Evolutionary conservation across 176 grass and related monocot genomes (phyloP).

Genomic region (Musa acuminata): DNA sequence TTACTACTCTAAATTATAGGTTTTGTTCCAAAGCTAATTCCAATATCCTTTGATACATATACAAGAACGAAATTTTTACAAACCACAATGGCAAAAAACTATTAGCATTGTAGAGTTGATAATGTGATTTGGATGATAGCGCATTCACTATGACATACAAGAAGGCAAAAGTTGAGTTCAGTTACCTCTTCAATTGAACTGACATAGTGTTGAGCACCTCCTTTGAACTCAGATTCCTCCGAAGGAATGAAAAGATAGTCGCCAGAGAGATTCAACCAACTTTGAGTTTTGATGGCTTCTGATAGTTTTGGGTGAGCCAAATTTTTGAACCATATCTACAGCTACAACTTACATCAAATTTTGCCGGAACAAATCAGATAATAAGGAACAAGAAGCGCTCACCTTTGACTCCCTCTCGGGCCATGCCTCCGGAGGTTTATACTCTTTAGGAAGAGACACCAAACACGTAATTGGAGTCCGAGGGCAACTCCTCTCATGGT

Average conservation of each 20-base stretch:
- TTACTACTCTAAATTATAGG: neutral
- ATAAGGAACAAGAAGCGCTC: neutral
- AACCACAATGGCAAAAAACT: neutral
- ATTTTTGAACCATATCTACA: conserved; percentile 75
- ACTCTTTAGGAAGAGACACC: conserved; percentile 68
- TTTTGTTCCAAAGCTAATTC: neutral
- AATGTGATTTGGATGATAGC: neutral
- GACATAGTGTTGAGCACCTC: conserved; percentile 58
- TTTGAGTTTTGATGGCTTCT: conserved; percentile 51
- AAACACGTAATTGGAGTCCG: conserved; percentile 60
- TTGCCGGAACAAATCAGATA: neutral
- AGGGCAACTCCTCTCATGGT: conserved; percentile 79
- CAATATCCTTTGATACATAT: neutral
- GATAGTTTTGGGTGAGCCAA: conserved; percentile 66
- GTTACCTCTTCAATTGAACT: conserved; percentile 76
- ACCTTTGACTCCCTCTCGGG: conserved; percentile 77
- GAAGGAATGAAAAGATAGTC: conserved; percentile 57
- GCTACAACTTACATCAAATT: conserved; percentile 12
- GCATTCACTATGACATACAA: neutral
- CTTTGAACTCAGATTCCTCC: conserved; percentile 70
- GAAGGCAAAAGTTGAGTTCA: neutral
- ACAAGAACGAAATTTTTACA: neutral
- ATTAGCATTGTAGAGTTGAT: neutral
- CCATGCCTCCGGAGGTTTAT: conserved; percentile 57
- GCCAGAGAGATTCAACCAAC: conserved; percentile 54